Conservation (phyloP, 2,329 filamentous ascomycete genomes). For the Scedosporium aurantiacum region DNA sequence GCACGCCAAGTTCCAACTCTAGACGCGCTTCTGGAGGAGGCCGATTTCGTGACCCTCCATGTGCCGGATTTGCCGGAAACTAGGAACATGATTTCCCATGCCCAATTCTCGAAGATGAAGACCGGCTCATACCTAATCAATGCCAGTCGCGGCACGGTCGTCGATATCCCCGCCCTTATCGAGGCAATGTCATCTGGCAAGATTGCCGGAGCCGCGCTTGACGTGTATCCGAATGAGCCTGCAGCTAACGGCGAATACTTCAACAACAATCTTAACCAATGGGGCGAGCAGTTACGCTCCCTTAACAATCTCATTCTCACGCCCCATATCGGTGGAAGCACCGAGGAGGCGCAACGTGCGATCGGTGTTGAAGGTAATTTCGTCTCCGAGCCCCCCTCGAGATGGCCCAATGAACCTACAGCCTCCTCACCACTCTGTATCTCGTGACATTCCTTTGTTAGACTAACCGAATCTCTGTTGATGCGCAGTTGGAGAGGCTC, state of each 20-base stretch:
- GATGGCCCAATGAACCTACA: not conserved
- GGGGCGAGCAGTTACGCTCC: constrained; percentile 73
- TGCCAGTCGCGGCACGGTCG: constrained; percentile 83
- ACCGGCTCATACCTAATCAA: constrained; percentile 90
- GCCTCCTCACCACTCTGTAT: not conserved
- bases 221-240: constrained; percentile 92
- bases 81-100: constrained; percentile 75
- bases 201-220: constrained; percentile 86
- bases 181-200: constrained; percentile 77
- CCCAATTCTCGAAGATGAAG: constrained; percentile 82
- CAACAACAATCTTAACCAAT: constrained; percentile 68
- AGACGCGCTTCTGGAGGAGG: constrained; percentile 61
- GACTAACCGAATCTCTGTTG: constrained; percentile 10
- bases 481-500: constrained; percentile 59
- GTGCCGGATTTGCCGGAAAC: constrained; percentile 92
- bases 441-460: too few relatives aligned
- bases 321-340: constrained; percentile 94
- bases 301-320: constrained; percentile 91
- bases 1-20: constrained; percentile 72
- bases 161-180: constrained; percentile 87
- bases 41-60: constrained; percentile 91
- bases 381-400: not conserved
- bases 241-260: constrained; percentile 94
- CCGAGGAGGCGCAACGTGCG: constrained; percentile 91
- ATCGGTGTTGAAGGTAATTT: constrained; percentile 71